phyloP scores from a whole-genome alignment of 1,284 basidiomycete species.

The Boletus sp. region DNA sequence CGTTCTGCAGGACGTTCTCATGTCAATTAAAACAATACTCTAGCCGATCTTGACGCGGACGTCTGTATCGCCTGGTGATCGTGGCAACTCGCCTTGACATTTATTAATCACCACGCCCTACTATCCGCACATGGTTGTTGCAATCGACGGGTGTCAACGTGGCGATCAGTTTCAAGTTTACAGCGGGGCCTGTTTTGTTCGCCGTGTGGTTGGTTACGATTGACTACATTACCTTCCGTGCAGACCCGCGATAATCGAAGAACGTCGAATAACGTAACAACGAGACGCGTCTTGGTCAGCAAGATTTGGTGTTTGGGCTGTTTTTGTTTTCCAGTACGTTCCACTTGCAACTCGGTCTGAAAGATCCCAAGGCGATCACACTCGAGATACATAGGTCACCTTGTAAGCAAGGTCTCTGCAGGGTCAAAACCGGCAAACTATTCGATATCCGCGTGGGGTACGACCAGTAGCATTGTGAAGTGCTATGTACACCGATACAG shows the following conservation, averaged over 20 bases:
- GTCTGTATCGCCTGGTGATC: not conserved
- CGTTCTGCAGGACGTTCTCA: not conserved
- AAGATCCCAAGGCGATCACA: not conserved
- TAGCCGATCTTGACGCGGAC: slow-evolving; percentile 4
- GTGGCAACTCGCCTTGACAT: not conserved
- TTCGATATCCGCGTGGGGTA: too few species aligned
- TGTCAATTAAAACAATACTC: not conserved
- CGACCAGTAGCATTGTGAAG: too few species aligned
- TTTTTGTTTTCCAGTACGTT: not conserved
- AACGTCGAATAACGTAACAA: too few species aligned
- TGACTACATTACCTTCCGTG: not conserved
- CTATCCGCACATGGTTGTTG: not conserved
- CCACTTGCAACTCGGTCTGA: not conserved
- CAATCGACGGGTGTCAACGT: slow-evolving; percentile 1
- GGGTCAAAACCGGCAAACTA: too few species aligned
- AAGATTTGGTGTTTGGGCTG: too few species aligned
- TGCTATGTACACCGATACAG: too few species aligned
- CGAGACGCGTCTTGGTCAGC: not conserved
- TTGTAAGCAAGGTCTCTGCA: too few species aligned
- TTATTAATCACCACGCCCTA: not conserved
- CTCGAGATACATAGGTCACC: too few species aligned
- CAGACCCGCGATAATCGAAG: not conserved
- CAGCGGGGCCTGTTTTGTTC: not conserved
- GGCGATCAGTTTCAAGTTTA: slow-evolving; percentile 16
- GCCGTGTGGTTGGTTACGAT: not conserved